phyloP scores from a whole-genome alignment of 225 moss, liverwort and hornwort genomes.

The Physcomitrellopsis africana region DNA sequence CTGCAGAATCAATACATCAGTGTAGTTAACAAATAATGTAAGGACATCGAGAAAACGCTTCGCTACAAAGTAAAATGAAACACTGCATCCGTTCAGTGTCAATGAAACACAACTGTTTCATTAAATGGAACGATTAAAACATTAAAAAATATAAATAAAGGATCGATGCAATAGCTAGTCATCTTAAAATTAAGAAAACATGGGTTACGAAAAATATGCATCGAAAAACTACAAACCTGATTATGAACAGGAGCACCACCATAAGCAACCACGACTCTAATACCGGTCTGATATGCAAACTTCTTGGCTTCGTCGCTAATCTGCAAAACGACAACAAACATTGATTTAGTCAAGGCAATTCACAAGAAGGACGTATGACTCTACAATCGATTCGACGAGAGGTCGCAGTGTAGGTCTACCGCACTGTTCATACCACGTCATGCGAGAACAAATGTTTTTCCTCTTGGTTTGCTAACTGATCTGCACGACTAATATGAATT shows the following conservation, averaged over 20 bases:
- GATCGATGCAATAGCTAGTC: too few species aligned
- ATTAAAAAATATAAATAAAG: too few species aligned
- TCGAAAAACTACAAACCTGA: slow-evolving; percentile 47
- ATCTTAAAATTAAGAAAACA: too few species aligned
- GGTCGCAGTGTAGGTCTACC: too few species aligned
- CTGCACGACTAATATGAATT: too few species aligned
- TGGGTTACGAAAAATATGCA: neutral
- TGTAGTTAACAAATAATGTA: neutral
- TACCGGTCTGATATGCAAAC: slow-evolving; percentile 98
- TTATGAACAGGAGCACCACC: slow-evolving; percentile 93
- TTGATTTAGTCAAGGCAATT: neutral
- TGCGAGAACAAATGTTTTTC: neutral
- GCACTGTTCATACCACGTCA: too few species aligned
- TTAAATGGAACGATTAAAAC: too few species aligned
- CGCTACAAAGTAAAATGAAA: too few species aligned
- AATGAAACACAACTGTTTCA: too few species aligned
- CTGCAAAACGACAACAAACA: slow-evolving; percentile 38
- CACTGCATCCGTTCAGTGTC: too few species aligned
- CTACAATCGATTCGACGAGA: too few species aligned
- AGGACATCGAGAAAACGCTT: too few species aligned
- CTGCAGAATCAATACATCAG: slow-evolving; percentile 34
- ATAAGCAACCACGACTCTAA: slow-evolving; percentile 93
- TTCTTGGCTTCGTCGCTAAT: slow-evolving; percentile 99
- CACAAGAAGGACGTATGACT: neutral
- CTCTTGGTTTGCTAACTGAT: slow-evolving; percentile 34